These are phyloP conservation scores for Dentipellis fragilis DNA, from an alignment of 768 basidiomycete species.

Conservation along the genomic window DNA sequence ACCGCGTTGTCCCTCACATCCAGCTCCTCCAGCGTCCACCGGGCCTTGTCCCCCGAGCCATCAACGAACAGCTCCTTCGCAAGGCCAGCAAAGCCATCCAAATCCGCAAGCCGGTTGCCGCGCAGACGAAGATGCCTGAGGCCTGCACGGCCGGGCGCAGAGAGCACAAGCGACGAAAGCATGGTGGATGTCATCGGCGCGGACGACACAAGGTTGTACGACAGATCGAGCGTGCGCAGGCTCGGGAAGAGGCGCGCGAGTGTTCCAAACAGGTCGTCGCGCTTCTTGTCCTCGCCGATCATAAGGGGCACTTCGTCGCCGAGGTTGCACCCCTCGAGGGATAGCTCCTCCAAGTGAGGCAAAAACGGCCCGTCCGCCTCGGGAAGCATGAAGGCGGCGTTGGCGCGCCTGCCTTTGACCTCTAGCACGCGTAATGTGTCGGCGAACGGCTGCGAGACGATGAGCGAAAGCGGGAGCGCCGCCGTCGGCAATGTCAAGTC, in stretches of 20 bases:
- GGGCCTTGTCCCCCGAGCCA: slow-evolving; percentile 31
- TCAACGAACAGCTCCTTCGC: slow-evolving; percentile 47
- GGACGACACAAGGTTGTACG: slow-evolving; percentile 62
- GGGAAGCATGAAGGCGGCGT: slow-evolving; percentile 53
- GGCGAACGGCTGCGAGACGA: slow-evolving; percentile 10
- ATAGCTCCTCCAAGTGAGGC: slow-evolving; percentile 64
- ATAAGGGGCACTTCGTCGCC: slow-evolving; percentile 46
- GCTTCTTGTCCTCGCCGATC: slow-evolving; percentile 32
- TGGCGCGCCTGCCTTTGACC: slow-evolving; percentile 56
- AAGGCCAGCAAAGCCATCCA: slow-evolving; percentile 52
- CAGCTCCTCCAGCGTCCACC: slow-evolving; percentile 73
- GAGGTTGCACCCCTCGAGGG: slow-evolving; percentile 64
- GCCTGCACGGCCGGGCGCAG: slow-evolving; percentile 31
- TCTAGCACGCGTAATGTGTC: slow-evolving; percentile 31
- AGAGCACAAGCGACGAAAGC: slow-evolving; percentile 41
- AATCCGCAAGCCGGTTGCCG: slow-evolving; percentile 53
- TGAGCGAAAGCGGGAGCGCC: slow-evolving; percentile 11
- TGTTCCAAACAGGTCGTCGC: slow-evolving; percentile 46
- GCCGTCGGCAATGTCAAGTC: slow-evolving; percentile 5
- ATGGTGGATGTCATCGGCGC: slow-evolving; percentile 37
- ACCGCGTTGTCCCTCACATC: slow-evolving; percentile 81
- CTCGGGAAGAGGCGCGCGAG: slow-evolving; percentile 62
- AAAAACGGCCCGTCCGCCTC: slow-evolving; percentile 32
- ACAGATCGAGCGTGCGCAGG: slow-evolving; percentile 58
- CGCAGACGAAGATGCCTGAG: slow-evolving; percentile 56